Evolutionary conservation across 768 basidiomycete species (phyloP), one percentile per base, ranked within the genome.

Genomic region (Podaxis rugospora): DNA sequence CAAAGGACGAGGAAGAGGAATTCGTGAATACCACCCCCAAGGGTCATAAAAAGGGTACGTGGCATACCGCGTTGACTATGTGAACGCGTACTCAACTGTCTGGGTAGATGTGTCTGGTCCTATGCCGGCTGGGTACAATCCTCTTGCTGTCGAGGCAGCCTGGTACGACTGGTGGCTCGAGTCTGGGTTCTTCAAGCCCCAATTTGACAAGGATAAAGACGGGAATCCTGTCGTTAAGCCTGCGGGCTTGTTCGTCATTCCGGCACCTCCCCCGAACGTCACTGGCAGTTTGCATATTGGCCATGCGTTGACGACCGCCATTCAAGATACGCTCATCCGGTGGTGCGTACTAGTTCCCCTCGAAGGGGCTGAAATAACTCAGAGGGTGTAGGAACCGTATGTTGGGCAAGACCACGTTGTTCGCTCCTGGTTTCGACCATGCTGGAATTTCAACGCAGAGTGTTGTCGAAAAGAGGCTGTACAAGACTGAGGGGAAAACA

Each of bases 91-190:
- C 36, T 63, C 13, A 55, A 61, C 44, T 49, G 25, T 21, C 32
- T 62, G 2, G 18, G 16, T 59, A 96, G 96, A 98, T 75, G 78
- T 97, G 59, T 83, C 90, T 1, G 80, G 86, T 62, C 88, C 93
- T 2, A 96, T 99, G 91, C 83, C 91, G 1, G 80, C 83, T n/a
- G 92, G 91, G 3, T 99, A 98, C 76, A 95, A 98, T 72, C 96
- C 97, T 6, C 88, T 92, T 64, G 91, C 92, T 36, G 90, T 98
- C 61, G 96, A 98, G 70, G 81, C 95, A 0, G 88, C 93, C 1
- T 98, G 97, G 93, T 98, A 98, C 67, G 93, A 96, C 67, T 98
- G 97, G 97, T 98, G 96, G 96, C 79, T 86, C 39, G 82, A 85
- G 2, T 82, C 94, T 68, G 95, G 93, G 3, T 96, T 89, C 79